Percentiles rank a stretch among this genome's conserved stretches.
Conservation (phyloP, 805 yeast genomes). For the Brettanomyces naardenensis region DNA sequence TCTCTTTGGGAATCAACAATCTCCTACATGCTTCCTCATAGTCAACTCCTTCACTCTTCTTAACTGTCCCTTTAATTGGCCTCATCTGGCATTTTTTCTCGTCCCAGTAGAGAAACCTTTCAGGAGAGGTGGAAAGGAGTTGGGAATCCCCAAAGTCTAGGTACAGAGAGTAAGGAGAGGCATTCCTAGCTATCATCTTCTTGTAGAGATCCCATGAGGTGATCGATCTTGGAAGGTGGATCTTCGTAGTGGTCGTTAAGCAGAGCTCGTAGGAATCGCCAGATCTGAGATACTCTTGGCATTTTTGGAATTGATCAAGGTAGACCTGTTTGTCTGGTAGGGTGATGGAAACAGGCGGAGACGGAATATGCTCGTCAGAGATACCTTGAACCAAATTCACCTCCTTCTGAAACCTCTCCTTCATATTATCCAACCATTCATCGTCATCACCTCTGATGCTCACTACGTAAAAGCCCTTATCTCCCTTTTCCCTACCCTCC, state of each 20-base stretch:
- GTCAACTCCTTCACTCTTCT: conserved; percentile 48
- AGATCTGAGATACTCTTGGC: conserved; percentile 58
- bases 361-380: conserved; percentile 14
- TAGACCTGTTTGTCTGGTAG: conserved; percentile 52
- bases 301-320: conserved; percentile 42
- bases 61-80: conserved; percentile 95
- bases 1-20: conserved; percentile 79
- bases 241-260: conserved; percentile 66
- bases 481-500: conserved; percentile 36
- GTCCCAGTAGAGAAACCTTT: conserved; percentile 81
- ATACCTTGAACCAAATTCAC: background rate
- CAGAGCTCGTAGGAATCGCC: conserved; percentile 96
- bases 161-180: conserved; percentile 88
- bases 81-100: conserved; percentile 61
- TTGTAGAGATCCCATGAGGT: conserved; percentile 74
- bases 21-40: conserved; percentile 53
- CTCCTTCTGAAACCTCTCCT: background rate
- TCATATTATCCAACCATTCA: conserved; percentile 23
- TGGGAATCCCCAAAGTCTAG: conserved; percentile 58
- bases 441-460: conserved; percentile 38
- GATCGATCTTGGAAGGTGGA: conserved; percentile 37
- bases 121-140: conserved; percentile 88
- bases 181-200: conserved; percentile 61
- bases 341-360: too few species aligned
- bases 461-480: conserved; percentile 38